Evolutionary conservation across 2,329 filamentous ascomycete genomes (phyloP).

Genomic region (Fusarium sp.): DNA sequence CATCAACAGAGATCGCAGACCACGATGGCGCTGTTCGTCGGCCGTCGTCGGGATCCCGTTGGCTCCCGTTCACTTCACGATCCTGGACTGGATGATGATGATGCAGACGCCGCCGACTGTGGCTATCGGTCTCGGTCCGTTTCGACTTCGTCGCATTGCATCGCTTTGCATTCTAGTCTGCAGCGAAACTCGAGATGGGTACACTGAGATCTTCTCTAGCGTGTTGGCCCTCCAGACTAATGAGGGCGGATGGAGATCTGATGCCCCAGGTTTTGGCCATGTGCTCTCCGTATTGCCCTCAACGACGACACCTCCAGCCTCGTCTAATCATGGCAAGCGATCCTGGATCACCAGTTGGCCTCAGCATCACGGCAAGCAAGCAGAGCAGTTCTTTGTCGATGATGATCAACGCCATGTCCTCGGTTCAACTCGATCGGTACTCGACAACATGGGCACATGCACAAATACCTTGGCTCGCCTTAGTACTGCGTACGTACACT

Average conservation of each 20-base stretch:
- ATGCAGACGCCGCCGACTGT: conserved; percentile 20
- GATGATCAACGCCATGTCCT: not conserved
- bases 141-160: conserved; percentile 31
- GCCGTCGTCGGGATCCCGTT: conserved; percentile 6
- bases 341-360: not conserved
- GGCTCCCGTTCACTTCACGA: conserved; percentile 8
- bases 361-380: not conserved
- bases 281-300: not conserved
- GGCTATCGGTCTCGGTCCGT: conserved; percentile 32
- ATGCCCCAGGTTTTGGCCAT: not conserved
- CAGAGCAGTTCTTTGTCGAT: not conserved
- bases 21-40: conserved; percentile 9
- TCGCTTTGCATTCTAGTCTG: conserved; percentile 7
- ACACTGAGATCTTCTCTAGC: conserved; percentile 2
- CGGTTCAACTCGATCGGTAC: not conserved
- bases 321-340: not conserved
- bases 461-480: not conserved
- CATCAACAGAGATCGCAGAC: conserved; percentile 7
- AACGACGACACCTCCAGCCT: not conserved
- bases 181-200: conserved; percentile 7
- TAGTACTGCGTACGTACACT: not conserved
- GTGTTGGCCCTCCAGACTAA: not conserved
- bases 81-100: conserved; percentile 10
- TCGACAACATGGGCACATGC: not conserved
- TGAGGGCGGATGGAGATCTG: not conserved